phyloP scores from a whole-genome alignment of 257 asterid species.

The Solanum ossicruentum region DNA sequence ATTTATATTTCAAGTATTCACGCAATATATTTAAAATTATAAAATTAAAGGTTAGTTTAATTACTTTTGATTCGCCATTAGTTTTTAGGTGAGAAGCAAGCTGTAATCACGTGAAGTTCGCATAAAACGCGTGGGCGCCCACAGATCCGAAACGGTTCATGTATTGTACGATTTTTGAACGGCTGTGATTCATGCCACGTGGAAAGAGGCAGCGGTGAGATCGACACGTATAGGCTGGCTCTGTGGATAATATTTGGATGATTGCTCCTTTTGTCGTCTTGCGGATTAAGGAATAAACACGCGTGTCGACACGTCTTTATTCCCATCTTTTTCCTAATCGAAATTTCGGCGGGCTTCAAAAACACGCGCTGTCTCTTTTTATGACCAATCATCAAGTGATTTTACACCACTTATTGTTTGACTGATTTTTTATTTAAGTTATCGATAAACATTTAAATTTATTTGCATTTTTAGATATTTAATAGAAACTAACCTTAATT shows the following conservation, averaged over 20 bases:
- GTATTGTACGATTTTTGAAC: conserved; percentile 1
- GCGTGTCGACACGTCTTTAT: not conserved
- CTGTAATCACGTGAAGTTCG: no score
- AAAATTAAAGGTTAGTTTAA: no score
- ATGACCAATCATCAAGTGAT: conserved; percentile 12
- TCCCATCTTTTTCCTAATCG: not conserved
- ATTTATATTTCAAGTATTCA: no score
- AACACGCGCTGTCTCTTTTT: conserved; percentile 19
- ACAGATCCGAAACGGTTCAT: conserved; percentile 32
- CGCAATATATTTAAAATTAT: no score
- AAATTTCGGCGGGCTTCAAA: conserved; percentile 31
- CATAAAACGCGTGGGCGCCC: conserved; percentile 31
- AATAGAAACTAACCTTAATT: no score
- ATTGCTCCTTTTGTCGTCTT: not conserved
- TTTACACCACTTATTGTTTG: not conserved
- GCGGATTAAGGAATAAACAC: not conserved
- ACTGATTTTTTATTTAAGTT: no score
- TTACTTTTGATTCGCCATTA: no score
- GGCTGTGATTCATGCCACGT: conserved; percentile 38
- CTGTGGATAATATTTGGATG: conserved; percentile 32
- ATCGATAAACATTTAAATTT: no score
- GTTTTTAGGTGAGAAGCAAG: no score
- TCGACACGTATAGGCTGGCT: conserved; percentile 21
- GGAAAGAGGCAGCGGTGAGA: conserved; percentile 2
- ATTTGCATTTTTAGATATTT: no score